These are phyloP conservation scores for Colletotrichum acutatum DNA, from an alignment of 2,329 filamentous ascomycete genomes.

Conservation along the genomic window DNA sequence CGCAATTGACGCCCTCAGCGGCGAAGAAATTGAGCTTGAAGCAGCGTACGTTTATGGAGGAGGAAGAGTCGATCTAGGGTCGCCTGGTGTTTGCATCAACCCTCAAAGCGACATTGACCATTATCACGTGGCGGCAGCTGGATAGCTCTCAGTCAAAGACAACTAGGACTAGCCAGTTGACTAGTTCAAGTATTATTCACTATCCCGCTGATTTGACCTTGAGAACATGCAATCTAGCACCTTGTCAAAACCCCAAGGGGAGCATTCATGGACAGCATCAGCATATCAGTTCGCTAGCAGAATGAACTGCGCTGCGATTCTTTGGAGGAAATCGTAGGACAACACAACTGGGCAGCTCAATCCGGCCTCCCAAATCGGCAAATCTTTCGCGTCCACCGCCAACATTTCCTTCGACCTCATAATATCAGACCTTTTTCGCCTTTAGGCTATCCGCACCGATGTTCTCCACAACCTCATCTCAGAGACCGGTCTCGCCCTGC, in stretches of 20 bases:
- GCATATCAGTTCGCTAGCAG: no score
- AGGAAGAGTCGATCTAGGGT: background rate
- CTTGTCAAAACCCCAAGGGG: background rate
- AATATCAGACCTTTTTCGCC: no score
- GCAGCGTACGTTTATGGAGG: background rate
- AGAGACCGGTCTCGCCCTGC: background rate
- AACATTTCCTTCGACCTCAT: no score
- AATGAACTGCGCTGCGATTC: no score
- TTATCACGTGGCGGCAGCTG: background rate
- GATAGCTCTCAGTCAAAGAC: background rate
- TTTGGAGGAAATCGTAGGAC: no score
- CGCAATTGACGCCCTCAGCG: background rate
- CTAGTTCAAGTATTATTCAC: background rate
- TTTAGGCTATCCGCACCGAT: no score
- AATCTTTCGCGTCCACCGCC: no score
- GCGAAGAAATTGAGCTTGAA: background rate
- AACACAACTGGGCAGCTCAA: no score
- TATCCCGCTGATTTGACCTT: background rate
- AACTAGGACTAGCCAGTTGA: background rate
- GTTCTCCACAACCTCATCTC: no score
- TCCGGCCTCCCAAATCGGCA: no score
- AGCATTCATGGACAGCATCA: background rate
- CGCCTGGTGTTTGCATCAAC: background rate
- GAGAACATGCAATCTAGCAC: background rate
- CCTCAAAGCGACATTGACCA: background rate